Conservation (phyloP, 2,329 filamentous ascomycete genomes). For the Claviceps spartinae region DNA sequence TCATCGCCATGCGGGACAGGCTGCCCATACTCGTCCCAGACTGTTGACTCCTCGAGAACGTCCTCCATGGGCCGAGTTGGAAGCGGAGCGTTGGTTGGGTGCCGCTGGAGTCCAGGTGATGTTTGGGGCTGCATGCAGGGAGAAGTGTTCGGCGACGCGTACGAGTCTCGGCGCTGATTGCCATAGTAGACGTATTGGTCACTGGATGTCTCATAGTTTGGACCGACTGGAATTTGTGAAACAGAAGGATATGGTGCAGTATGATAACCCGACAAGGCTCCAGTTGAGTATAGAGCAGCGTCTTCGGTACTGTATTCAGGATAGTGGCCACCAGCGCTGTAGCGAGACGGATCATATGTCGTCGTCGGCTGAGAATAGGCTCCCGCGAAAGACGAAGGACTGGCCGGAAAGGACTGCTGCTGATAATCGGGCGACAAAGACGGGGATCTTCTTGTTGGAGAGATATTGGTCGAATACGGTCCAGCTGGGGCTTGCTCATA, state of each 20-base stretch:
- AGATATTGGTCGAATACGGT: slow-evolving; percentile 14
- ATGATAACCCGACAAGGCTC: neutral
- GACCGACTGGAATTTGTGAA: slow-evolving; percentile 39
- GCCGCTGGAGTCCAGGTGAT: slow-evolving; percentile 35
- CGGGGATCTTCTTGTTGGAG: slow-evolving; percentile 14
- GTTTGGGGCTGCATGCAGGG: slow-evolving; percentile 27
- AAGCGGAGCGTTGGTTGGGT: slow-evolving; percentile 46
- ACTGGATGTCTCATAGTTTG: slow-evolving; percentile 31
- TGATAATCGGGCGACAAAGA: slow-evolving; percentile 25
- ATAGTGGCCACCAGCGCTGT: slow-evolving; percentile 15
- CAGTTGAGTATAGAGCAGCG: slow-evolving; percentile 22
- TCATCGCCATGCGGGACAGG: slow-evolving; percentile 16
- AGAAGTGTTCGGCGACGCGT: slow-evolving; percentile 32
- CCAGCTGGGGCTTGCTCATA: slow-evolving; percentile 26
- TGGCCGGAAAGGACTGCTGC: slow-evolving; percentile 25
- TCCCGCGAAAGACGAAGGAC: slow-evolving; percentile 17
- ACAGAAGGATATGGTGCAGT: slow-evolving; percentile 38
- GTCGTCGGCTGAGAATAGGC: slow-evolving; percentile 15
- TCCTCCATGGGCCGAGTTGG: slow-evolving; percentile 38
- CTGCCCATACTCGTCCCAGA: slow-evolving; percentile 26
- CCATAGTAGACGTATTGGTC: slow-evolving; percentile 33
- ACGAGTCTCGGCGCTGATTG: slow-evolving; percentile 35
- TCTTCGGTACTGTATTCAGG: slow-evolving; percentile 11
- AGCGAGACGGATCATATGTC: slow-evolving; percentile 25
- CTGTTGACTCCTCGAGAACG: slow-evolving; percentile 27